phyloP scores from a whole-genome alignment of 345 rosid genomes.

The Erysimum cheiranthoides region DNA sequence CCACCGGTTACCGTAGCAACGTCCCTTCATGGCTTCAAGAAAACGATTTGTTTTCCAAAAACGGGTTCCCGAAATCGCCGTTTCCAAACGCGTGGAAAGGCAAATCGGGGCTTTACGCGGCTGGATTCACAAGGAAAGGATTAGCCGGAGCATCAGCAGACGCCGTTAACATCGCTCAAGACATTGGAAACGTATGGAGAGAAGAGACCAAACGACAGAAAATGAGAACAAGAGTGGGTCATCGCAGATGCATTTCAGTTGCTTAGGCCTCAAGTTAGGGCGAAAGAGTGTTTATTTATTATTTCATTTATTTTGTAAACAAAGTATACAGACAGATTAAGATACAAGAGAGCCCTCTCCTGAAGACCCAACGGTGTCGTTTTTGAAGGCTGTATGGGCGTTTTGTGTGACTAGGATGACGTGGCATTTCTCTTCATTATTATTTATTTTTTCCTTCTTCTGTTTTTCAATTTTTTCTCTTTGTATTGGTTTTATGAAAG shows the following conservation, averaged over 20 bases:
- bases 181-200: constrained; percentile 82
- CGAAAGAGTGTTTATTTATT: constrained; percentile 8
- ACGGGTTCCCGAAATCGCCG: constrained; percentile 67
- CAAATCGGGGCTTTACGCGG: constrained; percentile 78
- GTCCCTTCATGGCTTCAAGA: constrained; percentile 85
- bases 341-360: constrained; percentile 45
- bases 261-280: constrained; percentile 42
- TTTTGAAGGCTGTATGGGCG: constrained; percentile 40
- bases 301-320: constrained; percentile 31
- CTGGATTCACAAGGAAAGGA: constrained; percentile 93
- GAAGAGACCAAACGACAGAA: constrained; percentile 68
- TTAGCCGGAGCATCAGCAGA: constrained; percentile 85
- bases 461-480: background rate
- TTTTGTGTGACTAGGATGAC: constrained; percentile 43
- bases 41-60: constrained; percentile 70
- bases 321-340: constrained; percentile 21
- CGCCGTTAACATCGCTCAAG: constrained; percentile 75
- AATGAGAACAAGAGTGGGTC: constrained; percentile 62
- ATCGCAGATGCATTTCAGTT: constrained; percentile 73
- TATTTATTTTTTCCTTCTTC: background rate
- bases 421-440: constrained; percentile 37
- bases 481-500: constrained; percentile 24
- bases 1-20: constrained; percentile 82
- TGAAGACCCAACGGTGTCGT: constrained; percentile 42
- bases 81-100: constrained; percentile 93